Percentiles rank a stretch among this genome's conserved stretches.
These are phyloP conservation scores for Alternaria sp. DNA, from an alignment of 2,329 filamentous ascomycete genomes.

Conservation along the genomic window DNA sequence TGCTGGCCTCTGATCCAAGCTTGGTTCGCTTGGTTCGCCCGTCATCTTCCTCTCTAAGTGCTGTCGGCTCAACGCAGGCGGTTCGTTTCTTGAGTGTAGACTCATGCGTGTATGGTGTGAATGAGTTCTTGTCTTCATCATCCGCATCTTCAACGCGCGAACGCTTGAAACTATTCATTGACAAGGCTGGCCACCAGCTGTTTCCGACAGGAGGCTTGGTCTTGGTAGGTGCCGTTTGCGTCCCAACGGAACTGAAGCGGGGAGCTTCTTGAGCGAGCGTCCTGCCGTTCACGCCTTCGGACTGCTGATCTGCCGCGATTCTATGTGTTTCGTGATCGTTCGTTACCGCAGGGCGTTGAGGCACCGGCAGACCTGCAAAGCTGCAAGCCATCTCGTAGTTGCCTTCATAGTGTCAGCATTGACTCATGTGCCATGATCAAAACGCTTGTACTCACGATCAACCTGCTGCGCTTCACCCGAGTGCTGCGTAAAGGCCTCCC, in stretches of 20 bases:
- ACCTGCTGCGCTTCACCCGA: neutral
- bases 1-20: neutral
- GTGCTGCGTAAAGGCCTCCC: neutral
- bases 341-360: neutral
- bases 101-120: neutral
- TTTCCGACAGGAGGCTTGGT: no score
- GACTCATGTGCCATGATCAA: no score
- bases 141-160: neutral
- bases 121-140: neutral
- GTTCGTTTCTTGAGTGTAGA: neutral
- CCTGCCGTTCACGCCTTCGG: no score
- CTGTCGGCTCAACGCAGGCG: neutral
- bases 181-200: no score
- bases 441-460: neutral
- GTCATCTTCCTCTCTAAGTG: neutral
- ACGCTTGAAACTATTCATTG: neutral
- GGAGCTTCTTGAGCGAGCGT: no score
- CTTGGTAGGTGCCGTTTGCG: no score
- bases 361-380: conserved; percentile 3
- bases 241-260: no score
- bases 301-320: no score
- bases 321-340: no score
- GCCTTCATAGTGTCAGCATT: conserved; percentile 1
- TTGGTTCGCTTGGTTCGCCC: neutral
- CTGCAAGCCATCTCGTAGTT: conserved; percentile 19